Evolutionary conservation across 495 filamentous ascomycete genomes (phyloP).

Genomic region (Daldinia grandis): DNA sequence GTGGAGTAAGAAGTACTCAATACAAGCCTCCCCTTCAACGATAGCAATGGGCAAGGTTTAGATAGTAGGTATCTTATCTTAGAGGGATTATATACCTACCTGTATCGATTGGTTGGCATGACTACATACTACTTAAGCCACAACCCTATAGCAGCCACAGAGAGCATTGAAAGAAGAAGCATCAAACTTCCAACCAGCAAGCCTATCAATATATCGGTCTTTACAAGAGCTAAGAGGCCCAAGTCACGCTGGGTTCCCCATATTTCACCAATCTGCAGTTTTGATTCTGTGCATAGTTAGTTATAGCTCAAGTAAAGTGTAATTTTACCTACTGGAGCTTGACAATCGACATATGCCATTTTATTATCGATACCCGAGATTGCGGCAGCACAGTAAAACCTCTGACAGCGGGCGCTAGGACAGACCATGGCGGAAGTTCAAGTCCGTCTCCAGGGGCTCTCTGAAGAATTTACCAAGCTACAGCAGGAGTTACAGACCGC

Average conservation of each 20-base stretch:
- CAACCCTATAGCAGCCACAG: slow-evolving; percentile 16
- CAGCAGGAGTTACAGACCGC: slow-evolving; percentile 83
- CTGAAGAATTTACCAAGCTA: slow-evolving; percentile 86
- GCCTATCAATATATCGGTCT: background rate
- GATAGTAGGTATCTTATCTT: slow-evolving; percentile 11
- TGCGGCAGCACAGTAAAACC: background rate
- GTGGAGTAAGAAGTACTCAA: slow-evolving; percentile 2
- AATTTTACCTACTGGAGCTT: background rate
- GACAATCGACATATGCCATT: background rate
- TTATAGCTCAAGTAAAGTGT: background rate
- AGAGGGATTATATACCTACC: slow-evolving; percentile 36
- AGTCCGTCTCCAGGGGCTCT: slow-evolving; percentile 75
- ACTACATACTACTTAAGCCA: slow-evolving; percentile 33
- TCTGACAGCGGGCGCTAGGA: background rate
- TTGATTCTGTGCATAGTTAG: background rate
- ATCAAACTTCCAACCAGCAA: background rate
- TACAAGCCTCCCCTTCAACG: background rate
- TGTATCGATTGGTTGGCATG: slow-evolving; percentile 38
- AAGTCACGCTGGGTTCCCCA: background rate
- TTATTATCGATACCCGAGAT: background rate
- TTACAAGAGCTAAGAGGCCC: background rate
- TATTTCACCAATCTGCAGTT: background rate
- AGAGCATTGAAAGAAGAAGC: background rate
- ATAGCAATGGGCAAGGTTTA: slow-evolving; percentile 10
- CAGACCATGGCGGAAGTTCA: slow-evolving; percentile 59